Conservation (phyloP, 208 protist genomes). For the Trypanosoma theileri region DNA sequence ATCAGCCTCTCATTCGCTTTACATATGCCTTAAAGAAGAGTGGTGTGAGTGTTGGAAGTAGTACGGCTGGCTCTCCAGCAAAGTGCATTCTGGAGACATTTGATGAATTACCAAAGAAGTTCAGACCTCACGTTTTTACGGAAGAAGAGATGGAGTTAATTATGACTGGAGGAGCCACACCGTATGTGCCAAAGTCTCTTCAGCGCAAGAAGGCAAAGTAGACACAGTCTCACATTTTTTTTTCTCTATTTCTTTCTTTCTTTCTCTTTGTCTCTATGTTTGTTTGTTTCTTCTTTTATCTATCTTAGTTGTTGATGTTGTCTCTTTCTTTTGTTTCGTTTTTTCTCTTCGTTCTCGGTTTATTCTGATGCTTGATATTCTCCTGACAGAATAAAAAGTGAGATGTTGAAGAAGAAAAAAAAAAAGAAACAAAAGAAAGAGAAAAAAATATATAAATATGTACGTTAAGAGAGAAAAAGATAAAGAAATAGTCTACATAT, state of each 20-base stretch:
- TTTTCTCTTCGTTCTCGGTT: background rate
- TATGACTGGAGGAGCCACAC: conserved; percentile 69
- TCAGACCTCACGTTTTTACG: conserved; percentile 56
- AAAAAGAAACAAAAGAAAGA: too few relatives aligned
- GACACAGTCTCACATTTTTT: background rate
- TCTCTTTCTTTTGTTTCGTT: background rate
- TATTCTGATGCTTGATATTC: background rate
- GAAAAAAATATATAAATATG: too few relatives aligned
- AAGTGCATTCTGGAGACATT: conserved; percentile 43
- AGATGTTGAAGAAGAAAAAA: too few relatives aligned
- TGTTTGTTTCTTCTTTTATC: background rate
- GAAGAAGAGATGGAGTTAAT: conserved; percentile 80
- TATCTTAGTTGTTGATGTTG: conserved; percentile 3
- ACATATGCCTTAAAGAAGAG: conserved; percentile 69
- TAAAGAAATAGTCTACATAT: too few relatives aligned
- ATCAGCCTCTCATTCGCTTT: conserved; percentile 71
- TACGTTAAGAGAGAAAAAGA: too few relatives aligned
- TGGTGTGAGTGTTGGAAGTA: conserved; percentile 12
- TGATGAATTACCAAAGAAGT: conserved; percentile 56
- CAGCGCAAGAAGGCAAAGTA: conserved; percentile 68
- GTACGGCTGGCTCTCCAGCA: conserved; percentile 1
- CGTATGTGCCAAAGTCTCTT: conserved; percentile 78
- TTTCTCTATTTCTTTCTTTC: conserved; percentile 7
- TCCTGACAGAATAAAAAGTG: too few relatives aligned
- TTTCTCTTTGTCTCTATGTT: background rate